Evolutionary conservation across 352 stramenopile genomes (phyloP).

Genomic region (Pythium rishiriense): DNA sequence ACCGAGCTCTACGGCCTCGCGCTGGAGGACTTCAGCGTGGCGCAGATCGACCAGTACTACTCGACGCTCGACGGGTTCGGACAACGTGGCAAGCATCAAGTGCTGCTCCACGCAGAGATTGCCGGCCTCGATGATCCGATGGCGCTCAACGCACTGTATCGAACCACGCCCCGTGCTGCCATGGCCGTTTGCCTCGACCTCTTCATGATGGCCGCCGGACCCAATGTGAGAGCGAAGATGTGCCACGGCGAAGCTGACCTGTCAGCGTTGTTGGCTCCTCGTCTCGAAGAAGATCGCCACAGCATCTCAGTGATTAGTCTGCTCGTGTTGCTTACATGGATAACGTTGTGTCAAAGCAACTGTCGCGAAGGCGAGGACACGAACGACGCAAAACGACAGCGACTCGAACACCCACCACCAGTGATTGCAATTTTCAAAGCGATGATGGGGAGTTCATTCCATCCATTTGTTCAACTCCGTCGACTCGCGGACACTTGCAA

Average conservation of each 20-base stretch:
- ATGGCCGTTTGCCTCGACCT: constrained; percentile 58
- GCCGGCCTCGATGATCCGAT: not conserved
- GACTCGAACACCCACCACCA: not conserved
- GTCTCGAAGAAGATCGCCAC: not conserved
- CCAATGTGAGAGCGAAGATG: constrained; percentile 70
- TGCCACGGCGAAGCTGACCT: constrained; percentile 68
- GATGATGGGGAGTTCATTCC: constrained; percentile 41
- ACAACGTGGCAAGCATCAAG: constrained; percentile 75
- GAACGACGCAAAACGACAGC: not conserved
- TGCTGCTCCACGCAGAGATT: constrained; percentile 52
- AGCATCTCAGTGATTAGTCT: constrained; percentile 33
- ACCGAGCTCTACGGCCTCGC: constrained; percentile 19
- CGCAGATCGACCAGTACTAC: constrained; percentile 75
- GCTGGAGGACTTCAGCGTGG: constrained; percentile 36
- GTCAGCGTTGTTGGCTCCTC: constrained; percentile 23
- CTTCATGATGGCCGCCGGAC: constrained; percentile 74
- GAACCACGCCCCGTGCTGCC: constrained; percentile 36
- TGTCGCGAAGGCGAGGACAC: not conserved
- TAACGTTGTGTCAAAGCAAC: constrained; percentile 23
- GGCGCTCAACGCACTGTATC: constrained; percentile 50
- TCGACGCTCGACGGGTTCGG: constrained; percentile 80
- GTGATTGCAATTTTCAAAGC: constrained; percentile 8
- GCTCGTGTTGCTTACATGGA: constrained; percentile 39
- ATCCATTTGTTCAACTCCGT: constrained; percentile 56
- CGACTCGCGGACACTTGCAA: constrained; percentile 23